A percentile compares a stretch with the other conserved stretches of the same genome.
Conservation (phyloP, 129 eudicot genomes). For the Saposhnikovia divaricata region DNA sequence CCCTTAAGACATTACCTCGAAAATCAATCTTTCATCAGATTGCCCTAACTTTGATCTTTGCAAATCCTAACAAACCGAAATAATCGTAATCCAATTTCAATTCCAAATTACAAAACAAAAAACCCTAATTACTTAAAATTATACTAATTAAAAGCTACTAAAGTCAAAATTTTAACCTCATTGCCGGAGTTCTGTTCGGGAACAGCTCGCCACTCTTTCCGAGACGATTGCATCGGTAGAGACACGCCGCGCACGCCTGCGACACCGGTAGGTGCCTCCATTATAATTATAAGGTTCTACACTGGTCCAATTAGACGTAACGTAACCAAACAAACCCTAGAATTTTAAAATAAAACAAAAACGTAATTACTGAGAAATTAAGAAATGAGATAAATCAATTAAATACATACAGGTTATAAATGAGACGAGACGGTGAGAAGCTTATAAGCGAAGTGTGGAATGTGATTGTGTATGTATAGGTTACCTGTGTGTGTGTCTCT, state of each 20-base stretch:
- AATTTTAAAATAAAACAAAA: background rate
- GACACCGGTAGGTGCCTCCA: slow-evolving; percentile 74
- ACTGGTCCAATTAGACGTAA: slow-evolving; percentile 8
- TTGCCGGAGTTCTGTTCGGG: slow-evolving; percentile 51
- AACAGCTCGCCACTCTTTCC: slow-evolving; percentile 82
- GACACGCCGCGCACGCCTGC: slow-evolving; percentile 59
- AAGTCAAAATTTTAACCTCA: slow-evolving; percentile 29
- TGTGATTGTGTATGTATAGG: background rate
- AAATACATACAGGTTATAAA: too few relatives aligned
- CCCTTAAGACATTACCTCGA: slow-evolving; percentile 45
- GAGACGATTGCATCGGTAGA: slow-evolving; percentile 43
- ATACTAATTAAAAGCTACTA: background rate
- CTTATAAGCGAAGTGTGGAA: background rate
- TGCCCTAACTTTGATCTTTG: slow-evolving; percentile 59
- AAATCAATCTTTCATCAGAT: slow-evolving; percentile 64
- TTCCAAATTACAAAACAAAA: background rate
- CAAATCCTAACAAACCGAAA: slow-evolving; percentile 31
- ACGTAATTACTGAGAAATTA: background rate
- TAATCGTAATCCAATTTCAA: background rate
- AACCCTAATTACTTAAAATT: slow-evolving; percentile 22
- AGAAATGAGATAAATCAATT: background rate
- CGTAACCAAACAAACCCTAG: slow-evolving; percentile 9
- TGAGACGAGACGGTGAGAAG: background rate
- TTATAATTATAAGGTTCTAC: slow-evolving; percentile 18
- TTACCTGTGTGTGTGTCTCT: background rate